These are phyloP conservation scores for Coriolopsis trogii DNA, from an alignment of 1,284 basidiomycete genomes.

Conservation along the genomic window DNA sequence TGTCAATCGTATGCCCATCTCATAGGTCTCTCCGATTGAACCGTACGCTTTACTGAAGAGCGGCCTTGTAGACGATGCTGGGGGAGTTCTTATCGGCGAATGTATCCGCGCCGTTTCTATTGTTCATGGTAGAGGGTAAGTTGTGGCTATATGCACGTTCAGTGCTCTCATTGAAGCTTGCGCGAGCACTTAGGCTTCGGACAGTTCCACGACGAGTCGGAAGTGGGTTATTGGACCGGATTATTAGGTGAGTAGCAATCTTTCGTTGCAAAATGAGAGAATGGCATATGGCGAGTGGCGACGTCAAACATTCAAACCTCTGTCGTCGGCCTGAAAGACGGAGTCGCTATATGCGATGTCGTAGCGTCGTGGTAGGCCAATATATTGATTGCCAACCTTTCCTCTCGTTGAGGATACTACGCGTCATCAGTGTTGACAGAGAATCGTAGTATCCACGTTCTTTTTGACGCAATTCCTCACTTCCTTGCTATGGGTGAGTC, in stretches of 20 bases:
- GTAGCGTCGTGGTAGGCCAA: neutral
- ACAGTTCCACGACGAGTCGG: slow-evolving; percentile 66
- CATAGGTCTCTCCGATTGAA: neutral
- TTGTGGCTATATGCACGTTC: slow-evolving; percentile 9
- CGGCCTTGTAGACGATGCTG: slow-evolving; percentile 76
- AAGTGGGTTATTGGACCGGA: slow-evolving; percentile 86
- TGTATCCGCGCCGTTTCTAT: slow-evolving; percentile 85
- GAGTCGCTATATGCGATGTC: too few species aligned
- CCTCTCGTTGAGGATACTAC: too few species aligned
- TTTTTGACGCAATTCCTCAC: slow-evolving; percentile 92
- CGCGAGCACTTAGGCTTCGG: slow-evolving; percentile 57
- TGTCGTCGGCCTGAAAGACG: too few species aligned
- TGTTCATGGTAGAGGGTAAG: slow-evolving; percentile 91
- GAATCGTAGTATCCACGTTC: slow-evolving; percentile 68
- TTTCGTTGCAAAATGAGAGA: neutral
- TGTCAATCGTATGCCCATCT: slow-evolving; percentile 76
- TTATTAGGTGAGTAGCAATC: slow-evolving; percentile 57
- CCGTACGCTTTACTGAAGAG: neutral
- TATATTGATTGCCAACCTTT: too few species aligned
- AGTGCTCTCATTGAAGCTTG: neutral
- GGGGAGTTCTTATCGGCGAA: slow-evolving; percentile 93
- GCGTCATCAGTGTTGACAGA: neutral
- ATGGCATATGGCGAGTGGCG: too few species aligned
- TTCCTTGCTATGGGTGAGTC: slow-evolving; percentile 79
- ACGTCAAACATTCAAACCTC: too few species aligned